Evolutionary conservation across 495 filamentous ascomycete species (phyloP), one percentile per base, ranked within the genome.

Genomic region (Collariella sp.): DNA sequence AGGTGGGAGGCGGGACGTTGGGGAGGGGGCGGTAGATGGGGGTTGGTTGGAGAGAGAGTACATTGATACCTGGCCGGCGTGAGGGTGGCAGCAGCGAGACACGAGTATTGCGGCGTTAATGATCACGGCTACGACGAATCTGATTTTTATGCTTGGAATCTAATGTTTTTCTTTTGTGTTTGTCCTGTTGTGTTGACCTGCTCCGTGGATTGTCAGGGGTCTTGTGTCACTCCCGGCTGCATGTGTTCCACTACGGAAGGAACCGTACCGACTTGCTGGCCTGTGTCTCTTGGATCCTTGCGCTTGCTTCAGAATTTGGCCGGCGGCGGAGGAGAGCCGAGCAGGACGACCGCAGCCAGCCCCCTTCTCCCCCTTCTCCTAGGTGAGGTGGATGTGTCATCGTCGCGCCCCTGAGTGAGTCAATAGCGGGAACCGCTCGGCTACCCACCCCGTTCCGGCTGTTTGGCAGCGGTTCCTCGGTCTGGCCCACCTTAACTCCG

Each of bases 101-200:
- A 29, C 11, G 46, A 26, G 10, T 18, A 10, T 40, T 26, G 43
- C 33, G 60, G 60, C 52, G 56, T 59, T 57, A 18, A 54, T 59
- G 58, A 48, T 53, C 22, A 58, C 43, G 57, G 51, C 52, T 52
- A 59, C 44, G 58, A 29, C 39, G 36, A 16, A 57, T 44, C 34
- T 46, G 33, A 22, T 23, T 42, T 58, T 52, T 33, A 24, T 18
- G 46, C 0, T 19, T 35, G 29, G 39, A 10, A 26, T 46, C 46
- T 16, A 33, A 44, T 47, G 12, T 41, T 19, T 38, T 24, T 31
- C 16, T 24, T 2, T 24, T 24, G 15, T 46, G 36, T 7, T n/a
- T n/a, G n/a, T n/a, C n/a, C n/a, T n/a, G n/a, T n/a, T n/a, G n/a
- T n/a, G n/a, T n/a, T n/a, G n/a, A 7, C 15, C 35, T 41, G 19